Conservation (phyloP, 305 asterid genomes). For the Fraxinus xanthoxyloides region DNA sequence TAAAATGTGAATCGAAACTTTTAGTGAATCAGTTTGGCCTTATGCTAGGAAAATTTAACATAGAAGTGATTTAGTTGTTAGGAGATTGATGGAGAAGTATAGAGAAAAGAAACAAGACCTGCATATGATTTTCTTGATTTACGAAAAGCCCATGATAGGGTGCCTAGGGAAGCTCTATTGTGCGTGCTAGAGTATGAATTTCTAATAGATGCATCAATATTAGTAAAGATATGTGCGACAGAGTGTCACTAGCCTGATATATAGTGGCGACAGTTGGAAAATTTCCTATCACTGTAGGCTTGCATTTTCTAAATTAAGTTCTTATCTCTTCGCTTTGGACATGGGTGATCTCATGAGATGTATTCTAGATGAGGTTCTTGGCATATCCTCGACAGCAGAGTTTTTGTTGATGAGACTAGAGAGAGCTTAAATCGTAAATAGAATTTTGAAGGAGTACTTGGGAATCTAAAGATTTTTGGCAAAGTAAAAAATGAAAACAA, state of each 20-base stretch:
- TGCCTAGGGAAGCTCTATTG: neutral
- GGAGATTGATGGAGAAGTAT: neutral
- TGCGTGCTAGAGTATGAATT: neutral
- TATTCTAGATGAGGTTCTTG: neutral
- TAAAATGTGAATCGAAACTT: neutral
- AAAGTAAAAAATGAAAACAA: neutral
- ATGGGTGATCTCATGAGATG: neutral
- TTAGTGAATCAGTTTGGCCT: neutral
- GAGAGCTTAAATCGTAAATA: neutral
- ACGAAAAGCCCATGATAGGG: neutral
- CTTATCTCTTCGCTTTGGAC: neutral
- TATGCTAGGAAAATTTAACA: neutral
- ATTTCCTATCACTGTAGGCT: neutral
- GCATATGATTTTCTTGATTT: neutral
- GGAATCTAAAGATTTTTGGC: neutral
- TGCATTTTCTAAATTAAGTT: neutral
- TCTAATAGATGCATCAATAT: neutral
- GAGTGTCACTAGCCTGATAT: neutral
- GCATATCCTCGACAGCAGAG: neutral
- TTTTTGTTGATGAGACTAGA: neutral
- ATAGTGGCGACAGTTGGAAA: neutral
- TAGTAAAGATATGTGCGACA: neutral
- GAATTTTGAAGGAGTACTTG: neutral
- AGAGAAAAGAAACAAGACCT: neutral
- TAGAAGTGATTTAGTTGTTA: neutral